Evolutionary conservation across 2,329 filamentous ascomycete genomes (phyloP), one percentile per base, ranked within the genome.

Genomic region (Lachnellula suecica): DNA sequence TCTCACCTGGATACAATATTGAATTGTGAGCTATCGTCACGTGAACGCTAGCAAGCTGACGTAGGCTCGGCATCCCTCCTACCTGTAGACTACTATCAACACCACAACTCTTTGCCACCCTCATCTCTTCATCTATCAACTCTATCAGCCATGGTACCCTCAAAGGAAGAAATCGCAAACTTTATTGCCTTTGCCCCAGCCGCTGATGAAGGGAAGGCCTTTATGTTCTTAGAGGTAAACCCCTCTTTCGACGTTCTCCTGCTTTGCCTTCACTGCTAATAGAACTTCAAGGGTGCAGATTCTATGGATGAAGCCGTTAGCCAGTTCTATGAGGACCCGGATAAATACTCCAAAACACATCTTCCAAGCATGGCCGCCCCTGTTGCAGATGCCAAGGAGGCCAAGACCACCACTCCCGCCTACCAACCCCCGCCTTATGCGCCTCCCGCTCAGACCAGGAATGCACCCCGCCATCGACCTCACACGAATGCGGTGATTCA

Each of bases 401-500:
- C 19, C 38, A 24, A 17, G 19, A 23, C 40, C 24, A 51, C 50
- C 46, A 47, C 22, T 41, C 52, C 25, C 35, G 5, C 19, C 23
- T 37, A 13, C 15, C n/a, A 24, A 35, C 49, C 48, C 29, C 50
- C 44, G 17, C 23, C n/a, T 13, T 43, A 50, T 29, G 42, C 42
- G 8, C 53, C 53, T 4, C 53, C 53, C 2, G 25, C 46, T 19
- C 15, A 48, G 17, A 44, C 40, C 19, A 15, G 9, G 20, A 23
- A 3, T 10, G 20, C 22, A 11, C 13, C 11, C 20, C 49, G 35
- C 6, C 52, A 47, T 49, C 59, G 53, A 23, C 54, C 22, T 35
- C 70, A 74, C 53, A 70, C 66, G 6, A 74, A 74, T 56, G 47
- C 55, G n/a, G 67, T 74, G 11, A 72, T 71, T 40, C 56, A 70